Conservation (phyloP, 1,284 basidiomycete species). For the Cystobasidium slooffiae region DNA sequence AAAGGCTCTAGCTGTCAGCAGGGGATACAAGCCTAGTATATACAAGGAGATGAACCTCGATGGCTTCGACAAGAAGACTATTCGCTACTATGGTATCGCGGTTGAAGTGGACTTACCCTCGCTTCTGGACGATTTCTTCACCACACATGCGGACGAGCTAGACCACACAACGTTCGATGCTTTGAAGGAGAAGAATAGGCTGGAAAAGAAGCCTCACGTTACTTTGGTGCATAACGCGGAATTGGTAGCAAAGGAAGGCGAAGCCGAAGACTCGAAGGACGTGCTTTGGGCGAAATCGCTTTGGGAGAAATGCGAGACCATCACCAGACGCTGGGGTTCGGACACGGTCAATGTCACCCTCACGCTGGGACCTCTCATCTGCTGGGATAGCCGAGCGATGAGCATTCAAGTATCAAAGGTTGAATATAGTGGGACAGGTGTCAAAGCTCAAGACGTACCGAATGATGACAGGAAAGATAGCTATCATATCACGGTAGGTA, state of each 20-base stretch:
- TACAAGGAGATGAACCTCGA: slow-evolving; percentile 50
- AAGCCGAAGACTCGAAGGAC: slow-evolving; percentile 47
- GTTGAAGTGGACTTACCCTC: slow-evolving; percentile 69
- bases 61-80: slow-evolving; percentile 50
- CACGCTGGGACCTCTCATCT: slow-evolving; percentile 61
- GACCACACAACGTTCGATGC: slow-evolving; percentile 63
- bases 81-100: slow-evolving; percentile 76
- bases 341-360: slow-evolving; percentile 70
- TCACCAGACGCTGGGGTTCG: slow-evolving; percentile 60
- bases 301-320: slow-evolving; percentile 69
- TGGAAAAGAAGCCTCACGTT: slow-evolving; percentile 75
- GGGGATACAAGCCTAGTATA: slow-evolving; percentile 60
- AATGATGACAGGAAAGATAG: slow-evolving; percentile 60
- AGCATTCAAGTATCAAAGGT: slow-evolving; percentile 61
- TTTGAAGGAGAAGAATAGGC: slow-evolving; percentile 62
- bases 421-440: slow-evolving; percentile 47
- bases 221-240: slow-evolving; percentile 78
- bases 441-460: slow-evolving; percentile 62
- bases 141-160: slow-evolving; percentile 46
- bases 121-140: slow-evolving; percentile 48
- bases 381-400: slow-evolving; percentile 83
- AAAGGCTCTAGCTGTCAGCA: slow-evolving; percentile 65
- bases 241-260: slow-evolving; percentile 29
- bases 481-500: slow-evolving; percentile 90
- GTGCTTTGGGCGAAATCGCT: slow-evolving; percentile 55